Base-by-base conservation (phyloP, 1,284 basidiomycete genomes). In the Papiliotrema laurentii region DNA sequence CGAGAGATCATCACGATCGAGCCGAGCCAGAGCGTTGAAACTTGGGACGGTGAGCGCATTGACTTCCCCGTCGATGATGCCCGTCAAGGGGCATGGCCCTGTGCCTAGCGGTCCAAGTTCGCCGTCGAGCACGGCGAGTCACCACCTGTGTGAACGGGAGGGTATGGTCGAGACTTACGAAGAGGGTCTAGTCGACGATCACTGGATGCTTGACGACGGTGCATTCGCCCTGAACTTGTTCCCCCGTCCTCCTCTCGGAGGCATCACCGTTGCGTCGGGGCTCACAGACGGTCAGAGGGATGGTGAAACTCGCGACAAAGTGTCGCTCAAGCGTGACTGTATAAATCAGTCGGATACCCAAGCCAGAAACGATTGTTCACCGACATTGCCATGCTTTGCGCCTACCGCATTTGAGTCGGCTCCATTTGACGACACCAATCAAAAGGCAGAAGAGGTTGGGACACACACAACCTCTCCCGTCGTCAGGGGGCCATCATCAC, bases 41-140 rank as follows among this genome's bases (percentile, higher is more conserved):
- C 16, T 31, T 16, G 16, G 10, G 10, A 31, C 30, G 10, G 16
- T 31, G 10, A 31, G 10, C 30, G 16, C 10, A 31, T 31, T 16
- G 30, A 31, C 9, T 10, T 31, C 10, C 9, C 10, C 16, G 30
- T 10, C 16, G 10, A 16, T 31, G 10, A 31, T 16, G 16, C 9
- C 16, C 30, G 16, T 16, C 9, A 31, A 9, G 30, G 30, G 30
- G 16, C 27, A 19, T 21, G 36, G 36, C 19, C 35, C 37, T 5
- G 26, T 48, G 10, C 46, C 46, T 9, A 48, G 46, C 34, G 46
- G 46, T 40, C 46, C 46, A 13, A 48, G 46, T 39, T 48, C 46
- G 34, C 46, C 46, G 14, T 48, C 38, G 4, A 39, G 37, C n/a
- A 28, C 46, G 9, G 19, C 14, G 6, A 22, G 11, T 24, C 39